phyloP scores from a whole-genome alignment of 2,329 filamentous ascomycete species.

The Ceratocystis eucalypticola region DNA sequence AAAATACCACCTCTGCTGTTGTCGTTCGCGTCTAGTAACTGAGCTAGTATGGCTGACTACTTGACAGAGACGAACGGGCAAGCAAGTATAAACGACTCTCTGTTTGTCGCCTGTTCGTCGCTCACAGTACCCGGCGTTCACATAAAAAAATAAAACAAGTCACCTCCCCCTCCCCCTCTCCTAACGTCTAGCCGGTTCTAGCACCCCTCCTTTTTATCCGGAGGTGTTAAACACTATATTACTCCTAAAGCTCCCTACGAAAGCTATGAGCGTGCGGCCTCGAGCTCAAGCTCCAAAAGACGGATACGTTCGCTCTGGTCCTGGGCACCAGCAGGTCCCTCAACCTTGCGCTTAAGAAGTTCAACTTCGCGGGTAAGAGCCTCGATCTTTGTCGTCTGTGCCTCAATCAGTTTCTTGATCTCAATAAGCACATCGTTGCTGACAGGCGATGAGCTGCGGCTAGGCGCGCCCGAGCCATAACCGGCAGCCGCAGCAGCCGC shows the following conservation, averaged over 20 bases:
- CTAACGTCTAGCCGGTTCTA: not conserved
- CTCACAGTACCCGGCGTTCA: not conserved
- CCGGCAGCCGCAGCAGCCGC: conserved; percentile 22
- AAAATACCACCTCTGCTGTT: no score
- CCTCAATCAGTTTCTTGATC: conserved; percentile 66
- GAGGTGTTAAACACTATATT: not conserved
- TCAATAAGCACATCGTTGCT: conserved; percentile 56
- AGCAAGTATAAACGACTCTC: not conserved
- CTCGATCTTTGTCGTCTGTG: conserved; percentile 64
- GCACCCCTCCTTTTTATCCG: not conserved
- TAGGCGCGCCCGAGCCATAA: conserved; percentile 18
- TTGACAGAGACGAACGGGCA: not conserved
- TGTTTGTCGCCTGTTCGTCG: no score
- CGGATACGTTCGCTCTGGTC: conserved; percentile 56
- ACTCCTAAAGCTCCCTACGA: not conserved
- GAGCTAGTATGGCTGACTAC: not conserved
- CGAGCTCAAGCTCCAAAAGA: conserved; percentile 53
- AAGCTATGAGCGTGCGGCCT: conserved; percentile 44
- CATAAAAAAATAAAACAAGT: not conserved
- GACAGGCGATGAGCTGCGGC: conserved; percentile 17
- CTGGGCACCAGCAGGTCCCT: conserved; percentile 33
- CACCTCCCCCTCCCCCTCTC: not conserved
- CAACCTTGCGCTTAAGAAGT: conserved; percentile 63
- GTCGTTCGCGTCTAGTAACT: no score
- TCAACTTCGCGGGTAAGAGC: conserved; percentile 62